These are phyloP conservation scores for Aurifilum marmelostoma DNA, from an alignment of 2,329 filamentous ascomycete species.

Conservation along the genomic window DNA sequence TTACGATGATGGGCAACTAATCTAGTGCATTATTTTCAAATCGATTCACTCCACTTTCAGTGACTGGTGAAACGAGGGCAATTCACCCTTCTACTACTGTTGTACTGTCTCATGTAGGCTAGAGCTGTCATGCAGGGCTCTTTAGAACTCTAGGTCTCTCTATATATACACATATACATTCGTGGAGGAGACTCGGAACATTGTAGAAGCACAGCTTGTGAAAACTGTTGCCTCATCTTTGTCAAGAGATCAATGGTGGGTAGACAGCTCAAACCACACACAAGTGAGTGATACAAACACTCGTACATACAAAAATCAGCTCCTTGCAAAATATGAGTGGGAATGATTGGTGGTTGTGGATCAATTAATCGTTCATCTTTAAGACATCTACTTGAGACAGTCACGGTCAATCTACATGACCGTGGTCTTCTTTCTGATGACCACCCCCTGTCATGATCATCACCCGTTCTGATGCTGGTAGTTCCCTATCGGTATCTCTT, in stretches of 20 bases:
- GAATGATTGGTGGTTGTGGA: background rate
- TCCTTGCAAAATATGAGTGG: background rate
- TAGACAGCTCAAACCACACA: background rate
- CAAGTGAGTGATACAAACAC: background rate
- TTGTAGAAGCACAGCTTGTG: background rate
- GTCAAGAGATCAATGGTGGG: background rate
- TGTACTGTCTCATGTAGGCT: background rate
- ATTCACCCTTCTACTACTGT: background rate
- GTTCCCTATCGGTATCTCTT: background rate
- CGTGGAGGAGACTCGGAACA: background rate
- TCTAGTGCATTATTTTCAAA: background rate
- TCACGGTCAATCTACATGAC: background rate
- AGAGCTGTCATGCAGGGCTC: background rate
- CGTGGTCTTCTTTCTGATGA: background rate
- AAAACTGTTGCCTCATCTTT: background rate
- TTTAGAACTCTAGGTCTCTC: background rate
- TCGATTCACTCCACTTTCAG: background rate
- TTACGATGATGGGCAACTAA: background rate
- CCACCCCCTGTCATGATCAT: background rate
- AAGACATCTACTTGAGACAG: background rate
- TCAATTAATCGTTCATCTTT: constrained; percentile 12
- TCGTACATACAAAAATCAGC: background rate
- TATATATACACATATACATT: background rate
- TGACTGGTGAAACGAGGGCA: background rate
- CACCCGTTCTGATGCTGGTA: background rate